Base-by-base conservation (phyloP, 2,329 filamentous ascomycete genomes). In the Trichophyton rubrum region DNA sequence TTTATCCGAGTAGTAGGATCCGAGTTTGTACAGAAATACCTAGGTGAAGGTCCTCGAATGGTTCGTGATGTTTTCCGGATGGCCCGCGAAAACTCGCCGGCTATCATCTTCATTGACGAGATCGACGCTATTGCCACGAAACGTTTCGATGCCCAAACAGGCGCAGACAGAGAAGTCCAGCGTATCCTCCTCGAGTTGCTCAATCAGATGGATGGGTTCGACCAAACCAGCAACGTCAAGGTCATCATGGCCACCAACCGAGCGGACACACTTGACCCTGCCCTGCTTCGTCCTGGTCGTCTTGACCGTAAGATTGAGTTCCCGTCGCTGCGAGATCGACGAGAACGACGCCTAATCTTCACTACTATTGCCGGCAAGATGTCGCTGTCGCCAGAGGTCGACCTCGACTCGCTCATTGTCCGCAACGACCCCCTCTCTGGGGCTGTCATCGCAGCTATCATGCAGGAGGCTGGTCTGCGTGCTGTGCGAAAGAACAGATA, bases 171-270 rank as follows among this genome's bases (percentile, higher is more conserved):
- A 78, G 93, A 99, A 77, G 93, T 99, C 15, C 93, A 99, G 79
- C 92, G 93, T 82, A 99, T 99, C 70, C 80, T 99, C 62, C 86
- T 99, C 63, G 93, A 99, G 75, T 80, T 99, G 67, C 86, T 99
- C 65, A 99, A 99, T 79, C 93, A 99, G 78, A 99, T 99, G 93
- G 93, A 99, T 73, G 93, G 93, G 66, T 99, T 99, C 79, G 93
- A 99, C 75, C 93, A 99, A 77, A 96, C 90, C 0, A 89, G 90
- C 73, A 99, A 99, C 75, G 93, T 99, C 77, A 99, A 99, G 80
- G 93, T 99, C 73, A 99, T 99, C 78, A 99, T 99, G 93, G 93
- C 93, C 67, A 99, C 93, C 67, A 99, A 99, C 80, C 88, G 93
- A 73, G 92, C 93, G 66, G 93, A 97, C 75, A 99, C 93, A 5